Evolutionary conservation across 257 asterid genomes (phyloP).

Genomic region (Solanum lignicaule): DNA sequence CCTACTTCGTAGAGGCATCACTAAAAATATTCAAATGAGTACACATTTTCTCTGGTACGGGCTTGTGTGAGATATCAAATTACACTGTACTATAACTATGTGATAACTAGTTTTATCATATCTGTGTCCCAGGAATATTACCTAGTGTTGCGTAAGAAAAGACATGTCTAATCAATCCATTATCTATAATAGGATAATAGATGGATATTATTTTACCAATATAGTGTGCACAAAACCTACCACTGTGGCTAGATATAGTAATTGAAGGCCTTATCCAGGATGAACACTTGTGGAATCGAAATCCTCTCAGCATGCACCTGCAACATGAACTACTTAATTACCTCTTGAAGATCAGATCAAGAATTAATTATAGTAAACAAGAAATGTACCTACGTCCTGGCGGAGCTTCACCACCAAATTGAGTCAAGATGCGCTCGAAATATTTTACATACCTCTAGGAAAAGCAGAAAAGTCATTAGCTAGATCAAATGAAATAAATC

Average conservation of each 20-base stretch:
- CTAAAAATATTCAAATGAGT: background rate
- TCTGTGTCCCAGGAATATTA: background rate
- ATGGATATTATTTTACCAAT: background rate
- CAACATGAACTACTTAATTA: slow-evolving; percentile 12
- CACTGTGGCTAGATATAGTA: slow-evolving; percentile 80
- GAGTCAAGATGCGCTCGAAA: slow-evolving; percentile 53
- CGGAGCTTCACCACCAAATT: slow-evolving; percentile 76
- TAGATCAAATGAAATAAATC: background rate
- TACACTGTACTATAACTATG: background rate
- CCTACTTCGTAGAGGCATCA: background rate
- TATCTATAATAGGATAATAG: background rate
- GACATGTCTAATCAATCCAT: background rate
- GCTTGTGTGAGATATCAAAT: background rate
- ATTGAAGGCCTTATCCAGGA: slow-evolving; percentile 96
- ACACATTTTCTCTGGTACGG: background rate
- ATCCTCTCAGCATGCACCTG: slow-evolving; percentile 99
- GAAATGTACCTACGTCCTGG: slow-evolving; percentile 96
- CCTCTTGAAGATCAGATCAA: slow-evolving; percentile 10
- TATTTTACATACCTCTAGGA: slow-evolving; percentile 87
- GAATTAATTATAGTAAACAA: slow-evolving; percentile 17
- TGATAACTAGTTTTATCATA: background rate
- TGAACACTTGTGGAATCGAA: slow-evolving; percentile 80
- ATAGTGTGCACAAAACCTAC: slow-evolving; percentile 24
- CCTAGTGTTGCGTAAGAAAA: background rate
- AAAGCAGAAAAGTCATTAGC: slow-evolving; percentile 16